Percentiles rank a stretch among this genome's conserved stretches.
phyloP scores from a whole-genome alignment of 306 rosid species.

The Vicia villosa region DNA sequence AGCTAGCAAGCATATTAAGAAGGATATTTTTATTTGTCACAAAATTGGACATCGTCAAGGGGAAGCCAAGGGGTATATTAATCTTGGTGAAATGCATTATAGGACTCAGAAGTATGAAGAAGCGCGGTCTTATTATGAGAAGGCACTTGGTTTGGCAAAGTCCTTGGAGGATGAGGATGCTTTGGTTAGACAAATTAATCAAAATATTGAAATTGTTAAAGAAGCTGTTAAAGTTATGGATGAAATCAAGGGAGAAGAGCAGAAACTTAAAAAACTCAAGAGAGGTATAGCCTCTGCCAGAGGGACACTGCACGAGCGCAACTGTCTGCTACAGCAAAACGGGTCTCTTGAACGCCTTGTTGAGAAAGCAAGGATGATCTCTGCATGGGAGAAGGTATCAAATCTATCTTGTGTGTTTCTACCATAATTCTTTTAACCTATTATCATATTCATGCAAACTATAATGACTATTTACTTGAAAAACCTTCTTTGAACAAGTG shows the following conservation, averaged over 20 bases:
- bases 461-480: not conserved
- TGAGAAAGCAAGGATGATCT: conserved; percentile 61
- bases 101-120: conserved; percentile 76
- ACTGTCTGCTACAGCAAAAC: conserved; percentile 54
- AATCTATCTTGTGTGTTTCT: conserved; percentile 19
- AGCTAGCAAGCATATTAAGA: conserved; percentile 64
- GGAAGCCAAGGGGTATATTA: conserved; percentile 88
- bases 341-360: conserved; percentile 62
- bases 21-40: conserved; percentile 71
- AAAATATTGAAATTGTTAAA: conserved; percentile 58
- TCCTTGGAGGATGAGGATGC: conserved; percentile 84
- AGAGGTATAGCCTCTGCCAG: conserved; percentile 60
- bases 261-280: conserved; percentile 68
- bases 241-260: conserved; percentile 69
- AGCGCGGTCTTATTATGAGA: conserved; percentile 59
- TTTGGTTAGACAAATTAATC: conserved; percentile 59
- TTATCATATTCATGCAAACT: not conserved
- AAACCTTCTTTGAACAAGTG: not conserved
- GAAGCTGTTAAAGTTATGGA: conserved; percentile 57
- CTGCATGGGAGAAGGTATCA: conserved; percentile 74
- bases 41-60: conserved; percentile 79
- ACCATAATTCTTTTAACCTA: conserved; percentile 13
- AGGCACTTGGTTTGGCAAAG: conserved; percentile 62
- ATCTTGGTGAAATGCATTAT: conserved; percentile 77
- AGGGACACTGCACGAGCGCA: conserved; percentile 69